Base-by-base conservation (phyloP, 2,329 filamentous ascomycete genomes). In the Whalleya microplaca region DNA sequence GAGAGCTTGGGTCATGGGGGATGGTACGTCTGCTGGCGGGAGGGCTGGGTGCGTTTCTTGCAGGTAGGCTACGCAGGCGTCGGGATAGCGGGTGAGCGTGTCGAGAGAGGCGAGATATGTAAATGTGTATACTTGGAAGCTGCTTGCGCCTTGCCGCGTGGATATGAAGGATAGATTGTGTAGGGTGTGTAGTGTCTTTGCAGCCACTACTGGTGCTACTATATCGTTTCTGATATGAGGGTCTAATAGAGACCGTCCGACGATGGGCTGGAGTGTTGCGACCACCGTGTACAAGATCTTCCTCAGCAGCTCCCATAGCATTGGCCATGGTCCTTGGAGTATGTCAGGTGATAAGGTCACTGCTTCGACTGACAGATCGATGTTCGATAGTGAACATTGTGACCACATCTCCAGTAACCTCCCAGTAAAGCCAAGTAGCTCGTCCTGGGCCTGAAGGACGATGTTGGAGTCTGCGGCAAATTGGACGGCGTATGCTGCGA, bases 101-200 rank as follows among this genome's bases (percentile, higher is more conserved):
- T 97, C 93, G 61, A 96, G 85, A 2, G 92, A 87, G 1, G 90
- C 86, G 20, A 96, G 81, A 66, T 92, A 92, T 21, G 91, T 88
- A 69, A 96, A 96, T 1, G 84, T 86, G 72, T 96, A 94, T 55
- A 91, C 89, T 51, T 93, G 91, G 66, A 96, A 96, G 1, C 85
- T 82, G 58, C 83, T 84, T 53, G 88, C 86, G 19, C 89, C 88
- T 53, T 90, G 82, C 41, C 90, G 83, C 14, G 86, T 87, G 0
- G 91, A 91, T 59, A 96, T 85, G 71, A 96, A 96, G 73, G 87
- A 91, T 19, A 96, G 76, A 66, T 91, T 89, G 23, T 91, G 86
- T 10, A 96, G 82, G 12, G 85, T 85, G 58, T 89, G 86, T 16
- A 96, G 80, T 1, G 87, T 84, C 70, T 90, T 90, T 45, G 85